Percentiles rank a stretch among this genome's conserved stretches.
These are phyloP conservation scores for Zasmidium cellare DNA, from an alignment of 2,329 filamentous ascomycete genomes.

Conservation along the genomic window DNA sequence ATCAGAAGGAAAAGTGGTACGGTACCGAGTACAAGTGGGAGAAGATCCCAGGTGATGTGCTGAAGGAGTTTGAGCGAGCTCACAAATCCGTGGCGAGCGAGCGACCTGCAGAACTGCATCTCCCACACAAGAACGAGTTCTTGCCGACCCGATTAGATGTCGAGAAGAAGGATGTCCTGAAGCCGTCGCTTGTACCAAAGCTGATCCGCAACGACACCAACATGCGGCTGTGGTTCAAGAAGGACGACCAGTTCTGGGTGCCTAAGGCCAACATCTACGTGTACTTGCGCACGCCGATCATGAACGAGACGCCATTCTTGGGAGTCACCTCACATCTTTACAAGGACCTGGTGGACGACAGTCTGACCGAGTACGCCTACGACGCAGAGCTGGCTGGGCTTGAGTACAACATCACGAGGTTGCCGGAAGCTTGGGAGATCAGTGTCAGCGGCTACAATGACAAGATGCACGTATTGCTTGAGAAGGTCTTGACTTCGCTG, in stretches of 20 bases:
- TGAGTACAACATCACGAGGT: slow-evolving; percentile 74
- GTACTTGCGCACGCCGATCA: slow-evolving; percentile 74
- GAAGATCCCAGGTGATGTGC: slow-evolving; percentile 73
- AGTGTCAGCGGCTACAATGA: slow-evolving; percentile 92
- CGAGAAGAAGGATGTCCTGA: slow-evolving; percentile 85
- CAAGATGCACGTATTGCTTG: slow-evolving; percentile 85
- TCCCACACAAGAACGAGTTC: slow-evolving; percentile 93
- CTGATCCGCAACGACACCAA: slow-evolving; percentile 81
- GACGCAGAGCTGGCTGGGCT: slow-evolving; percentile 92
- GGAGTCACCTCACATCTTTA: slow-evolving; percentile 77
- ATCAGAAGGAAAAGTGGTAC: slow-evolving; percentile 94
- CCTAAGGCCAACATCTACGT: slow-evolving; percentile 88
- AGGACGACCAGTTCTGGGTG: slow-evolving; percentile 98
- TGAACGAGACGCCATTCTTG: slow-evolving; percentile 76
- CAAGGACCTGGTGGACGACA: slow-evolving; percentile 82
- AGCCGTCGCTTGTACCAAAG: slow-evolving; percentile 71
- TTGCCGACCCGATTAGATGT: slow-evolving; percentile 92
- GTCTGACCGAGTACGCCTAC: slow-evolving; percentile 89
- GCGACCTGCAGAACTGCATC: slow-evolving; percentile 70
- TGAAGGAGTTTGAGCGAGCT: slow-evolving; percentile 68
- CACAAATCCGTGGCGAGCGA: slow-evolving; percentile 54
- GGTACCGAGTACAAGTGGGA: slow-evolving; percentile 89
- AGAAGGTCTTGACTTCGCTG: slow-evolving; percentile 84
- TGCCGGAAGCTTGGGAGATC: slow-evolving; percentile 72
- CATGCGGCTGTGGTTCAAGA: slow-evolving; percentile 92